A percentile compares a stretch with the other conserved stretches of the same genome.
Evolutionary conservation across 768 basidiomycete genomes (phyloP).

Genomic region (Omphalotus guepiniiformis): DNA sequence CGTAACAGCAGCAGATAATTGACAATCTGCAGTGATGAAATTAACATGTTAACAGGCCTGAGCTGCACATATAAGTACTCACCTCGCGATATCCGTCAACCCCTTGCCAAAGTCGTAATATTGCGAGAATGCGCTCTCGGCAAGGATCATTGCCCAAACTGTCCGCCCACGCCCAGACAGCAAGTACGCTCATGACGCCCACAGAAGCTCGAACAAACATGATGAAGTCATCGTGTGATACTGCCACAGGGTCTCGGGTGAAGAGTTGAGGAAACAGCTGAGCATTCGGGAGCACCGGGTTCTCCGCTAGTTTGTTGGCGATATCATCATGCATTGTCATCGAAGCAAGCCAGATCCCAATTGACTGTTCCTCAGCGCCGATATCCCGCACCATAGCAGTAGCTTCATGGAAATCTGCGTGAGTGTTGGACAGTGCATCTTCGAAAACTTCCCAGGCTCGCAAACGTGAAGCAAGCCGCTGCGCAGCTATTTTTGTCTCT

Average conservation of each 20-base stretch:
- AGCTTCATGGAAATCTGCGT: constrained; percentile 46
- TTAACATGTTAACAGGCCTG: constrained; percentile 10
- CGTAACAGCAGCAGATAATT: constrained; percentile 69
- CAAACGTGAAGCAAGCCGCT: constrained; percentile 46
- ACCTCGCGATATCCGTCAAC: constrained; percentile 74
- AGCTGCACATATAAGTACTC: constrained; percentile 10
- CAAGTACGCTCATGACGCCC: constrained; percentile 63
- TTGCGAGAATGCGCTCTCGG: constrained; percentile 57
- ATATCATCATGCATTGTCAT: constrained; percentile 60
- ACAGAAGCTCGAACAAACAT: constrained; percentile 62
- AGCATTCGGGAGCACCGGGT: constrained; percentile 26
- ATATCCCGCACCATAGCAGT: constrained; percentile 55
- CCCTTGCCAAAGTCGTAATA: constrained; percentile 63
- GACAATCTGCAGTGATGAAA: constrained; percentile 47
- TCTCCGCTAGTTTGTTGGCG: constrained; percentile 38
- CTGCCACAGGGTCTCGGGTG: constrained; percentile 25
- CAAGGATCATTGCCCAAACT: constrained; percentile 63
- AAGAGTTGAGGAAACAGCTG: constrained; percentile 35
- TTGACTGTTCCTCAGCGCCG: constrained; percentile 57
- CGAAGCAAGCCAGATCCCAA: constrained; percentile 71
- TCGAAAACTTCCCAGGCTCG: constrained; percentile 58
- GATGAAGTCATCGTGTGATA: constrained; percentile 56
- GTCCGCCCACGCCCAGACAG: constrained; percentile 78
- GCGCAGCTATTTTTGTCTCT: constrained; percentile 40
- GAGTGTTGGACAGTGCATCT: constrained; percentile 52